Evolutionary conservation across 2,329 filamentous ascomycete genomes (phyloP).

Genomic region (Botrytis elliptica): DNA sequence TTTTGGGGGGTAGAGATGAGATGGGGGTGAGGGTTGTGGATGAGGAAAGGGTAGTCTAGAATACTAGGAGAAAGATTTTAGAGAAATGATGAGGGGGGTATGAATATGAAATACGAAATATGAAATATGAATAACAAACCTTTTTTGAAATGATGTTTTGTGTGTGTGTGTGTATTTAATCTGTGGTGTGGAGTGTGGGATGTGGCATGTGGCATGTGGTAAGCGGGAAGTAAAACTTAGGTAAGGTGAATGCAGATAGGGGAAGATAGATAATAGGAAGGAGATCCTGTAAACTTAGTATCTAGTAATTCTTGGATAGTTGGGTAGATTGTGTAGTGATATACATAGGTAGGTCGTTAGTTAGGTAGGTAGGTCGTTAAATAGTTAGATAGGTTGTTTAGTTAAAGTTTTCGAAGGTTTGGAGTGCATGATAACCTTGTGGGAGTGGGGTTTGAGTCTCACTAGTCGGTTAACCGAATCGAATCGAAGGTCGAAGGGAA

Average conservation of each 20-base stretch:
- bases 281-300: background rate
- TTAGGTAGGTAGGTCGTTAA: background rate
- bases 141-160: background rate
- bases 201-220: background rate
- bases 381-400: background rate
- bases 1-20: background rate
- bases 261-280: background rate
- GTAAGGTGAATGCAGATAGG: background rate
- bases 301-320: background rate
- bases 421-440: background rate
- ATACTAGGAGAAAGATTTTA: background rate
- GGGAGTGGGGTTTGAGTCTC: background rate
- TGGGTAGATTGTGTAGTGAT: background rate
- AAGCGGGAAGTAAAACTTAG: background rate
- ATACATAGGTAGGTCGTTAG: background rate
- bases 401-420: background rate
- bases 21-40: background rate
- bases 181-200: background rate
- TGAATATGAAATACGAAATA: background rate
- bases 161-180: background rate
- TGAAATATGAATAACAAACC: slow-evolving; percentile 1
- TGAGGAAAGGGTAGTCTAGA: background rate
- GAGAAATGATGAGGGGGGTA: no score
- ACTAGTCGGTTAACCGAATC: background rate
- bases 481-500: background rate